Evolutionary conservation across 164 flowering plant genomes (phyloP), one percentile per base, ranked within the genome.

Genomic region (Vitis cinerea): DNA sequence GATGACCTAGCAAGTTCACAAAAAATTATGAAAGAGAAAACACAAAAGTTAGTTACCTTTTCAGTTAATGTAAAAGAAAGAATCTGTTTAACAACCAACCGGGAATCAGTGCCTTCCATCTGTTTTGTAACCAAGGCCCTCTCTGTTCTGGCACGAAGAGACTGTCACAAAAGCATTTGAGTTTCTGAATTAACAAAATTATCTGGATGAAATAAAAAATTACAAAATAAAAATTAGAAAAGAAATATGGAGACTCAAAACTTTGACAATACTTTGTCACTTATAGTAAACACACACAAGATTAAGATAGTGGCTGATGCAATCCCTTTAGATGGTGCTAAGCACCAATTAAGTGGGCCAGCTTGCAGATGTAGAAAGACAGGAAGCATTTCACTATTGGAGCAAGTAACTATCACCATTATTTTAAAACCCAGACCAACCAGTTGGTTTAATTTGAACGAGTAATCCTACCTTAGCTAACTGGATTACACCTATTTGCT

Each of bases 71-170:
- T 84, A 73, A 94, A 92, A 59, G 86, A 77, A 74, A 94, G 85
- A 17, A 90, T 69, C 75, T 94, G 81, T 80, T 83, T 89, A 63
- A 83, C 55, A 67, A 78, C 73, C 61, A 82, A 71, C 73, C 78
- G 82, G 10, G 90, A 79, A 78, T 84, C 86, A 14, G 51, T 53
- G 30, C 75, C 85, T 16, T 68, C 85, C 53, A 31, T 67, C 76
- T 79, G 74, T 47, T 65, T 66, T 55, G 74, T 69, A 51, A 67
- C 77, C 74, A 71, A 54, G 19, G 83, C 70, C 75, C 76, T 86
- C 65, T 87, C 89, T 37, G 86, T 86, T 78, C 79, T 81, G 64
- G 91, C 91, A 77, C 95, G 97, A 55, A 86, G 87, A 61, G 95
- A 88, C 98, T 93, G 84, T 63, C 66, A 71, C 49, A 67, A 70